phyloP scores from a whole-genome alignment of 306 rosid species.

The Cucurbita argyrosperma region DNA sequence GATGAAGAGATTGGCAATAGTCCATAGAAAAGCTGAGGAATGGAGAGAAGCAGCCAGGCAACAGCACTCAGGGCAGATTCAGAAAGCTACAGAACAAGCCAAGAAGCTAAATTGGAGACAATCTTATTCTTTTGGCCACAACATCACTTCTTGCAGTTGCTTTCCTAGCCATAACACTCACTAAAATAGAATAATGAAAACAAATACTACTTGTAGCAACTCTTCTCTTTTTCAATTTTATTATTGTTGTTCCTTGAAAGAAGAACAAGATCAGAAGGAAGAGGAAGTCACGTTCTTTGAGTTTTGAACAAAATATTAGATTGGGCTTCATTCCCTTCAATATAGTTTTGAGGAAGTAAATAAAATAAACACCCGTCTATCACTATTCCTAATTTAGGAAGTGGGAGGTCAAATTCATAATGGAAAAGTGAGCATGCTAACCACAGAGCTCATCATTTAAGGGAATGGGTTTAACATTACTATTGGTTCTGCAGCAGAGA shows the following conservation, averaged over 20 bases:
- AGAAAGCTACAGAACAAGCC: constrained; percentile 40
- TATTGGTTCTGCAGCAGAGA: neutral
- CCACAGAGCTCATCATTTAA: neutral
- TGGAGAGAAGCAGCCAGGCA: constrained; percentile 58
- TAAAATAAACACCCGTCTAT: neutral
- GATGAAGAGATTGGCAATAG: constrained; percentile 79
- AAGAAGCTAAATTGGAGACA: constrained; percentile 36
- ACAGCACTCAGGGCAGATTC: constrained; percentile 60
- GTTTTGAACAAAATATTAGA: neutral
- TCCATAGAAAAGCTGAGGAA: constrained; percentile 84
- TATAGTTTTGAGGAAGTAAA: neutral
- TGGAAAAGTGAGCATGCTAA: neutral
- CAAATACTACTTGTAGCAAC: neutral
- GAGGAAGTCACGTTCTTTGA: neutral
- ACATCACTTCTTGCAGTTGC: constrained; percentile 52
- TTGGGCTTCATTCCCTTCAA: neutral
- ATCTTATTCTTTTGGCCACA: constrained; percentile 32
- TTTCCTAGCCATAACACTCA: constrained; percentile 51
- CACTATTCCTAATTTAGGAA: neutral
- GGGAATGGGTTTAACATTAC: neutral
- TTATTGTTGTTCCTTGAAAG: neutral
- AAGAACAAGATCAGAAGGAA: neutral
- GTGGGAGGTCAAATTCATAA: neutral
- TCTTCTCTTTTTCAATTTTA: neutral
- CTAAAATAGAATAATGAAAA: neutral